These are phyloP conservation scores for Salicornia ramosissima DNA, from an alignment of 148 eudicot genomes.

Conservation along the genomic window DNA sequence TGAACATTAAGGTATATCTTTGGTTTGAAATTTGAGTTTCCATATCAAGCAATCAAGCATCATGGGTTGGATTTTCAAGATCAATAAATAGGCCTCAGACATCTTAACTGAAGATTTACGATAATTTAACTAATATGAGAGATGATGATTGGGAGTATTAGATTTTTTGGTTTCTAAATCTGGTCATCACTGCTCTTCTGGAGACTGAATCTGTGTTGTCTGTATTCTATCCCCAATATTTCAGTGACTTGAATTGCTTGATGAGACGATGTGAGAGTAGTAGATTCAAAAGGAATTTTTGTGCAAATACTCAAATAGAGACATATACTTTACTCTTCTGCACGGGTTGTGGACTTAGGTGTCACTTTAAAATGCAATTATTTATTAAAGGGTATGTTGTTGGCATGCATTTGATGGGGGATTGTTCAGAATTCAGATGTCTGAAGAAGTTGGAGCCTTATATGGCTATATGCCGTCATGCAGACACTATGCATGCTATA, in stretches of 20 bases:
- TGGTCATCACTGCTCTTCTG: neutral
- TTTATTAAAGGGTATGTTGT: neutral
- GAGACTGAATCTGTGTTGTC: neutral
- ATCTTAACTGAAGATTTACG: neutral
- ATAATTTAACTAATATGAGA: neutral
- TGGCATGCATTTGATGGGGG: neutral
- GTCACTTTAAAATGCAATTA: neutral
- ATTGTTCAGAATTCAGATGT: neutral
- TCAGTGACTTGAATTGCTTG: neutral
- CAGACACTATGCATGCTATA: neutral
- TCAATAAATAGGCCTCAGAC: neutral
- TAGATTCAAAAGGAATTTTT: neutral
- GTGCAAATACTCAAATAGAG: neutral
- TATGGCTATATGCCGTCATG: too few relatives aligned
- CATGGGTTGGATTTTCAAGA: neutral
- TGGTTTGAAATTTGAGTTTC: neutral
- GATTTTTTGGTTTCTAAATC: neutral
- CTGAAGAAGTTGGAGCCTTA: neutral
- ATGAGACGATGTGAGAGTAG: neutral
- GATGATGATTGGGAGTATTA: neutral
- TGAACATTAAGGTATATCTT: neutral
- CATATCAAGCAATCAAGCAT: constrained; percentile 8
- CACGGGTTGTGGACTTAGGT: neutral
- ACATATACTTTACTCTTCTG: neutral
- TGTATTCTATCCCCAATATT: neutral